phyloP scores from a whole-genome alignment of 1,139 yeast species.

The Kluyveromyces sp. region DNA sequence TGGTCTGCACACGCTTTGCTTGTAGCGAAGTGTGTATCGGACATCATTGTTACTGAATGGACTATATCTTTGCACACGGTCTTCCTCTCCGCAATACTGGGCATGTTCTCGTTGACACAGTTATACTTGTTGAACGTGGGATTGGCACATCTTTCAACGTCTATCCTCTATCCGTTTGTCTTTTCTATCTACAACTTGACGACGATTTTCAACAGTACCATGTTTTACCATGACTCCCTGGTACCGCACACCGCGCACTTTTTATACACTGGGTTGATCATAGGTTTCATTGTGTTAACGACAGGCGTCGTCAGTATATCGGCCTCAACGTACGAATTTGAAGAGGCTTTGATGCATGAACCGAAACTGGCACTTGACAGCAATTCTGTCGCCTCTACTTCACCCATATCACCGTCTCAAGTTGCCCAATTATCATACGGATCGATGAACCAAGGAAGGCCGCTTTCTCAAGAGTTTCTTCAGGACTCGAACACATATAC shows the following conservation, averaged over 20 bases:
- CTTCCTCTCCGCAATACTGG: constrained; percentile 25
- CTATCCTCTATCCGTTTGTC: constrained; percentile 75
- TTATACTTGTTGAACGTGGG: constrained; percentile 71
- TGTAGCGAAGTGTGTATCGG: constrained; percentile 78
- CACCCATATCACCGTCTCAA: neutral
- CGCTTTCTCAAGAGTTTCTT: constrained; percentile 2
- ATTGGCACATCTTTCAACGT: constrained; percentile 63
- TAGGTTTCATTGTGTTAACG: constrained; percentile 5
- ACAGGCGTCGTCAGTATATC: constrained; percentile 3
- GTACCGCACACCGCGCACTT: constrained; percentile 6
- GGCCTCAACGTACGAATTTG: neutral
- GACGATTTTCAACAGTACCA: constrained; percentile 66
- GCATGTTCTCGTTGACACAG: constrained; percentile 65
- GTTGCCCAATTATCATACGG: constrained; percentile 4
- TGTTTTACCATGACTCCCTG: constrained; percentile 46
- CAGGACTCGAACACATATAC: constrained; percentile 5
- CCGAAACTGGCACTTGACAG: neutral
- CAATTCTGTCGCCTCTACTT: neutral
- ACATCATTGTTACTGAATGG: constrained; percentile 45
- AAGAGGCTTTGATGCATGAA: constrained; percentile 3
- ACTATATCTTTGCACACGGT: constrained; percentile 26
- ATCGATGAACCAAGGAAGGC: constrained; percentile 4
- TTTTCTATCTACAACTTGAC: constrained; percentile 76
- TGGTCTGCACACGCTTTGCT: constrained; percentile 80
- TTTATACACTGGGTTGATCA: constrained; percentile 2